These are phyloP conservation scores for Viridothelium virens DNA, from an alignment of 495 filamentous ascomycete species.

Conservation along the genomic window DNA sequence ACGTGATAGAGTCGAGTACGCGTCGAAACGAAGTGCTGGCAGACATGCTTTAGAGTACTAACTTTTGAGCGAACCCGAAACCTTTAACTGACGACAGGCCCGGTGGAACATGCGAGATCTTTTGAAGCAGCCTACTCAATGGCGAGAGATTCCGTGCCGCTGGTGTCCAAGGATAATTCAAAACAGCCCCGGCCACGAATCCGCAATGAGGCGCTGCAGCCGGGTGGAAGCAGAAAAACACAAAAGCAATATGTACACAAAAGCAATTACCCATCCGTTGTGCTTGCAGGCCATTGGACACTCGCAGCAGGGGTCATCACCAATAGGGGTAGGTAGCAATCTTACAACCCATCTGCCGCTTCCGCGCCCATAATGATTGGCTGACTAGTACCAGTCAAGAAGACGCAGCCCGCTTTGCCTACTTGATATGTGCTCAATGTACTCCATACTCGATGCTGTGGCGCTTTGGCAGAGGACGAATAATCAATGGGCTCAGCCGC, in stretches of 20 bases:
- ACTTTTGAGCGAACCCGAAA: neutral
- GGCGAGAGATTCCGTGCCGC: neutral
- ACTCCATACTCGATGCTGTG: neutral
- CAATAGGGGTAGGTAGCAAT: constrained; percentile 5
- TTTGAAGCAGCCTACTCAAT: neutral
- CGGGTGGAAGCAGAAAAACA: neutral
- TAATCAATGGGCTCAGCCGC: neutral
- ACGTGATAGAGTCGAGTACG: neutral
- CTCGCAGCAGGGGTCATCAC: neutral
- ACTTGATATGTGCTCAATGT: neutral
- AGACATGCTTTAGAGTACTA: constrained; percentile 1
- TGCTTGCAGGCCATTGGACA: neutral
- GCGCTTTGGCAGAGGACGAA: neutral
- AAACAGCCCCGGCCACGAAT: neutral
- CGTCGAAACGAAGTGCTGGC: neutral
- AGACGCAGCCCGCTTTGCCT: neutral
- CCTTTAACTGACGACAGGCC: neutral
- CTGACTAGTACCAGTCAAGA: neutral
- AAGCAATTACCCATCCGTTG: neutral
- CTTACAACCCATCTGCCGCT: neutral
- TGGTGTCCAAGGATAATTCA: neutral
- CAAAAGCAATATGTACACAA: neutral
- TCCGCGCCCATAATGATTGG: neutral
- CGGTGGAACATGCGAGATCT: neutral
- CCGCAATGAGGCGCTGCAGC: neutral